A percentile compares a stretch with the other conserved stretches of the same genome.
phyloP scores from a whole-genome alignment of 2,329 filamentous ascomycete genomes.

The Hypoxylon sp. region DNA sequence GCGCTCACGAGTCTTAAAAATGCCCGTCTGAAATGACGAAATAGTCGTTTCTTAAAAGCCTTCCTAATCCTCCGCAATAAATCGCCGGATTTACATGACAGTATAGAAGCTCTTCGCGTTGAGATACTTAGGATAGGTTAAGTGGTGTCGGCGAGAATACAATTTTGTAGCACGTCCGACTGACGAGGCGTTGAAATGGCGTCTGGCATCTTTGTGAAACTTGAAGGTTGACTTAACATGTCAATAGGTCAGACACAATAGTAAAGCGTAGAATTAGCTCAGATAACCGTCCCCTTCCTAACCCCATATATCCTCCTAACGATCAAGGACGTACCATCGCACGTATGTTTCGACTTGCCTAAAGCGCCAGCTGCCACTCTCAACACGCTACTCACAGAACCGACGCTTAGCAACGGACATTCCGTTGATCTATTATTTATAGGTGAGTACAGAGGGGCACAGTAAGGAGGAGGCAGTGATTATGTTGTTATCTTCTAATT shows the following conservation, averaged over 20 bases:
- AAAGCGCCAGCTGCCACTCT: conserved; percentile 49
- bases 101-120: not conserved
- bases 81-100: too few relatives aligned
- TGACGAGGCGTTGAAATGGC: not conserved
- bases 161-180: not conserved
- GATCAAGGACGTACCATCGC: conserved; percentile 47
- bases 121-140: not conserved
- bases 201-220: not conserved
- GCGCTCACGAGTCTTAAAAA: not conserved
- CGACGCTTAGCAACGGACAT: too few relatives aligned
- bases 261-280: too few relatives aligned
- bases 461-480: too few relatives aligned
- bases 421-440: too few relatives aligned
- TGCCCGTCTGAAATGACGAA: not conserved
- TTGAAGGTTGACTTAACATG: not conserved
- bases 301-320: conserved; percentile 60
- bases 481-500: too few relatives aligned
- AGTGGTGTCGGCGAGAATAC: not conserved
- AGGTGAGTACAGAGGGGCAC: too few relatives aligned
- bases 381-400: too few relatives aligned
- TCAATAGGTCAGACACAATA: not conserved
- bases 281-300: conserved; percentile 56
- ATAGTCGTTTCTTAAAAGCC: not conserved
- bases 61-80: not conserved
- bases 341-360: conserved; percentile 34